These are phyloP conservation scores for Epichloe sp. DNA, from an alignment of 2,329 filamentous ascomycete species.

Conservation along the genomic window DNA sequence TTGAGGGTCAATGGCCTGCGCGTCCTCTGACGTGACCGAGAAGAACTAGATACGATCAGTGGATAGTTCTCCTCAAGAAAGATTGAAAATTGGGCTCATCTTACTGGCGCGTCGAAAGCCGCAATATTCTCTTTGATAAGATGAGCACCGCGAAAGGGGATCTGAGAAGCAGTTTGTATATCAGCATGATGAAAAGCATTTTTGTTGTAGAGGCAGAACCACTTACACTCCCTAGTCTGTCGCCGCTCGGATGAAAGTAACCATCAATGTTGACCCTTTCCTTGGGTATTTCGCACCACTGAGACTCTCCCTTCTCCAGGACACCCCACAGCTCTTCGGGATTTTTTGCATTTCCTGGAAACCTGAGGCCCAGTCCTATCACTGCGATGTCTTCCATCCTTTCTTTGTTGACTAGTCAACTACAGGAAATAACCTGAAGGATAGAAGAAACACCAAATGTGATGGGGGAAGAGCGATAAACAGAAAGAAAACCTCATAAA, in stretches of 20 bases:
- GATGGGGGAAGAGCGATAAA: background rate
- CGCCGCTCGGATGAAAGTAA: conserved; percentile 40
- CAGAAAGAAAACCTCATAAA: background rate
- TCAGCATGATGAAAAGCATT: conserved; percentile 2
- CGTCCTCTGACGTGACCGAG: conserved; percentile 34
- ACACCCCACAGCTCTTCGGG: conserved; percentile 36
- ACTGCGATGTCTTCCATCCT: conserved; percentile 33
- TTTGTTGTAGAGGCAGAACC: background rate
- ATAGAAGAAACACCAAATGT: background rate
- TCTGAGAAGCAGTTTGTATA: conserved; percentile 15
- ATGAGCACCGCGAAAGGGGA: conserved; percentile 35
- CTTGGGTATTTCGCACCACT: conserved; percentile 35
- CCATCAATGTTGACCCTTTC: conserved; percentile 37
- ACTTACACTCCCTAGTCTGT: conserved; percentile 34
- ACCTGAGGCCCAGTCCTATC: conserved; percentile 37
- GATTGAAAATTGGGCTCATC: conserved; percentile 6
- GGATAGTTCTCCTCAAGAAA: background rate
- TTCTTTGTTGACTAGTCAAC: background rate
- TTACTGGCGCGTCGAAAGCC: conserved; percentile 35
- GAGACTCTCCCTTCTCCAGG: conserved; percentile 27
- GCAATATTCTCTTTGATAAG: conserved; percentile 34
- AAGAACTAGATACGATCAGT: conserved; percentile 29
- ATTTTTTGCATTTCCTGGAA: conserved; percentile 35
- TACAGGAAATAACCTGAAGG: background rate
- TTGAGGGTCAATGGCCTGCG: conserved; percentile 39